Percentiles rank a stretch among this genome's conserved stretches.
phyloP scores from a whole-genome alignment of 345 rosid genomes.

The Sonneratia alba region DNA sequence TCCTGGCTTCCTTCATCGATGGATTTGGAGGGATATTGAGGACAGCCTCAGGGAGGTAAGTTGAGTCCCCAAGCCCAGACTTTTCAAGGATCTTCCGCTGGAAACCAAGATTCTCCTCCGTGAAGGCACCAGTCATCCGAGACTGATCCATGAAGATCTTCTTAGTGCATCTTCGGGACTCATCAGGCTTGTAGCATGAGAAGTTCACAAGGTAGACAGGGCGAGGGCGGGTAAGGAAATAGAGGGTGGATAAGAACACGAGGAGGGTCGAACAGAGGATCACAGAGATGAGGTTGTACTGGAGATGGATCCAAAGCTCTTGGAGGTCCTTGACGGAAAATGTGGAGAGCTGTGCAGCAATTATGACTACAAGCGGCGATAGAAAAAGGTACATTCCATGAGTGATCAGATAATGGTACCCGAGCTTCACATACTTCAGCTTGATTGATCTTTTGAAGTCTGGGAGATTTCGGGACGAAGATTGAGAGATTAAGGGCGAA shows the following conservation, averaged over 20 bases:
- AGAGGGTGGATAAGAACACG: slow-evolving; percentile 1
- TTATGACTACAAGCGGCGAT: background rate
- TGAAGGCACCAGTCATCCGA: slow-evolving; percentile 1
- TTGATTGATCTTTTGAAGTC: background rate
- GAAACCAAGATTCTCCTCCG: background rate
- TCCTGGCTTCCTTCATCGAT: slow-evolving; percentile 1
- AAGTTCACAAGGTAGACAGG: background rate
- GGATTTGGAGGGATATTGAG: slow-evolving; percentile 2
- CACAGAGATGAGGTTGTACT: slow-evolving; percentile 1
- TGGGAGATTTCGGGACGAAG: background rate
- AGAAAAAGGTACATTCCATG: slow-evolving; percentile 1
- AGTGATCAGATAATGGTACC: background rate
- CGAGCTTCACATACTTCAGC: slow-evolving; percentile 1
- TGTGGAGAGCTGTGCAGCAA: slow-evolving; percentile 1
- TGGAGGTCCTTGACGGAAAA: background rate
- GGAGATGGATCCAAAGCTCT: slow-evolving; percentile 1
- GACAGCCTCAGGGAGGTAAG: slow-evolving; percentile 5
- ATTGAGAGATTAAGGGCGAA: background rate
- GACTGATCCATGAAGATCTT: slow-evolving; percentile 1
- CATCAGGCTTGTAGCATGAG: slow-evolving; percentile 1
- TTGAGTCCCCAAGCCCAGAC: slow-evolving; percentile 1
- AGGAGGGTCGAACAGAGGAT: slow-evolving; percentile 2
- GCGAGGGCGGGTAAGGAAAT: slow-evolving; percentile 1
- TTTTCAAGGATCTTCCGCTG: background rate
- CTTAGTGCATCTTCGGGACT: slow-evolving; percentile 2